These are phyloP conservation scores for Backusella circina DNA, from an alignment of 192 early-diverging fungal genomes.

Conservation along the genomic window DNA sequence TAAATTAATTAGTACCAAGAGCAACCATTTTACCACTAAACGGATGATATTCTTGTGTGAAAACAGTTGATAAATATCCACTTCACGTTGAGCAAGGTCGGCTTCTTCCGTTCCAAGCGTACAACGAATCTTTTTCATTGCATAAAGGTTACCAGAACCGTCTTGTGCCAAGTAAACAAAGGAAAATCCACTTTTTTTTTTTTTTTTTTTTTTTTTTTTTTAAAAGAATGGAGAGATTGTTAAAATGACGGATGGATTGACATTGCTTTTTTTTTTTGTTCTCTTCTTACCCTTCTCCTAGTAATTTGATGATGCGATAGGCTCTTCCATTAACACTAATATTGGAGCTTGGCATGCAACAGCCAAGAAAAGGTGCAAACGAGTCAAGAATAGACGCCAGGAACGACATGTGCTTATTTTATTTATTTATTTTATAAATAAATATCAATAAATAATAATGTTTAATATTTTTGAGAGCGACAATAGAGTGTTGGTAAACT, in stretches of 20 bases:
- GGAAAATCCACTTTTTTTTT: conserved; percentile 73
- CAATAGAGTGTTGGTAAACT: no score
- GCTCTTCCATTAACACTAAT: conserved; percentile 55
- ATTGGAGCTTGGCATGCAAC: conserved; percentile 47
- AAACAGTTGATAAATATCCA: conserved; percentile 64
- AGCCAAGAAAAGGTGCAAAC: conserved; percentile 33
- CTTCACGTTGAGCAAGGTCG: conserved; percentile 62
- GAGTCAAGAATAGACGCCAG: conserved; percentile 36
- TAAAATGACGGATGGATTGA: neutral
- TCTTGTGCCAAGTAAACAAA: conserved; percentile 65
- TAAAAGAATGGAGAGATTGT: neutral
- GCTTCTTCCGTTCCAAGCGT: conserved; percentile 54
- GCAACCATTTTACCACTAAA: conserved; percentile 38
- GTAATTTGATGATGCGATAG: conserved; percentile 53
- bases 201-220: no score
- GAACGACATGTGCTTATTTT: conserved; percentile 18
- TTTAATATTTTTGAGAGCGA: no score
- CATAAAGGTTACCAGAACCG: conserved; percentile 43
- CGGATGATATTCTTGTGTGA: conserved; percentile 63
- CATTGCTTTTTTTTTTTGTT: neutral
- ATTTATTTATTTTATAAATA: no score
- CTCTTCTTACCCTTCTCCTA: conserved; percentile 64
- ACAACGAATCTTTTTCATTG: conserved; percentile 69
- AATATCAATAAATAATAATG: no score
- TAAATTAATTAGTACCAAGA: neutral